A percentile compares a stretch with the other conserved stretches of the same genome.
These are phyloP conservation scores for California macrophylla DNA, from an alignment of 441 rosid species.

Conservation along the genomic window DNA sequence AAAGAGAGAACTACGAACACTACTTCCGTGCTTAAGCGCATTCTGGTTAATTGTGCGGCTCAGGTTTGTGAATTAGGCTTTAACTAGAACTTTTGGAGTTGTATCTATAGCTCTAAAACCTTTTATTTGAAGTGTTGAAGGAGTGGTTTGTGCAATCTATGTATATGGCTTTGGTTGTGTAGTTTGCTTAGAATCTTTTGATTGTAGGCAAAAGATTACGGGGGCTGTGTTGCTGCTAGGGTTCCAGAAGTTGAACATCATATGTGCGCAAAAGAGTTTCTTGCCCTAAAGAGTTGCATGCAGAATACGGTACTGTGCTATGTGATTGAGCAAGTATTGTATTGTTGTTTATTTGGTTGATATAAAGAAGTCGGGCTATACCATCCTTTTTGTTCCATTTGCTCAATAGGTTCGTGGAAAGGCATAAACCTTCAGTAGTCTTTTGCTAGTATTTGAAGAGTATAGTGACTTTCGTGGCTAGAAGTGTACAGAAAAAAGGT, in stretches of 20 bases:
- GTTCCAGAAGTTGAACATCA: constrained; percentile 70
- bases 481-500: constrained; percentile 12
- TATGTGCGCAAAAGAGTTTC: constrained; percentile 79
- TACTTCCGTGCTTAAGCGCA: constrained; percentile 46
- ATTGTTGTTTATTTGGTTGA: constrained; percentile 8
- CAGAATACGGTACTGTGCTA: constrained; percentile 54
- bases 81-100: not conserved
- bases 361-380: constrained; percentile 6
- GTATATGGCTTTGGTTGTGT: constrained; percentile 8
- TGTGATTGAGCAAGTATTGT: constrained; percentile 9
- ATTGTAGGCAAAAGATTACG: constrained; percentile 69
- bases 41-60: constrained; percentile 62
- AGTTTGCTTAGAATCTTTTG: constrained; percentile 8
- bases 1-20: constrained; percentile 49
- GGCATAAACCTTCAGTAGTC: constrained; percentile 25
- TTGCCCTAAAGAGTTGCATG: constrained; percentile 70
- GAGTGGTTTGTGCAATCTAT: constrained; percentile 6
- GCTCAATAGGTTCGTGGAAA: constrained; percentile 52
- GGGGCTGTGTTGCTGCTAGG: constrained; percentile 74
- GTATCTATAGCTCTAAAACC: not conserved
- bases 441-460: constrained; percentile 11
- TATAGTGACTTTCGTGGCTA: not conserved
- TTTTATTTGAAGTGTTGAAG: not conserved
- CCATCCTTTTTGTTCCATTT: constrained; percentile 15
- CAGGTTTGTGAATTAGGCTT: constrained; percentile 50